A percentile compares a stretch with the other conserved stretches of the same genome.
Evolutionary conservation across 495 filamentous ascomycete genomes (phyloP).

Genomic region (Sordaria brevicollis): DNA sequence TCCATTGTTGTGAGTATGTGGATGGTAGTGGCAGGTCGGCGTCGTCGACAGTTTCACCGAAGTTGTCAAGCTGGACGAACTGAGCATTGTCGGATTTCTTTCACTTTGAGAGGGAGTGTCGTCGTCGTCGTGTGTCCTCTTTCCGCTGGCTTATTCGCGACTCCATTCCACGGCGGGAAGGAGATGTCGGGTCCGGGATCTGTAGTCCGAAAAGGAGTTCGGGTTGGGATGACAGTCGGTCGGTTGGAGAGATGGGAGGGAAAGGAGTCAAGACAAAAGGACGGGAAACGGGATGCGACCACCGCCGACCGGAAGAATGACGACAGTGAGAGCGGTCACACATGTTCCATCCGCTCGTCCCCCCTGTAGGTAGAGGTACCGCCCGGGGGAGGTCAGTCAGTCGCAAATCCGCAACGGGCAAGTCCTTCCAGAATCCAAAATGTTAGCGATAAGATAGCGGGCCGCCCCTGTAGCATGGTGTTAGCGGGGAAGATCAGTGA

Average conservation of each 20-base stretch:
- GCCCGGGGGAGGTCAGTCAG: not conserved
- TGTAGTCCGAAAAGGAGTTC: not conserved
- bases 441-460: not conserved
- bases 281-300: not conserved
- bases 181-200: not conserved
- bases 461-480: not conserved
- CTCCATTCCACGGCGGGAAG: not conserved
- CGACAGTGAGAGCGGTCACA: not conserved
- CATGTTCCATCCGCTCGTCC: not conserved
- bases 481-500: not conserved
- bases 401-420: not conserved
- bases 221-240: not conserved
- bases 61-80: not conserved
- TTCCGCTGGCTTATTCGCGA: not conserved
- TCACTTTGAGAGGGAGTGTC: not conserved
- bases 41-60: not conserved
- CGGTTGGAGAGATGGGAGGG: not conserved
- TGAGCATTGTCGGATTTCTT: not conserved
- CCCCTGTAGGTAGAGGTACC: no score
- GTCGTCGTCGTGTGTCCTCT: not conserved
- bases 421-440: not conserved
- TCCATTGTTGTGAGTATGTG: slow-evolving; percentile 15
- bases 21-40: not conserved
- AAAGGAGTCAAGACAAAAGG: not conserved
- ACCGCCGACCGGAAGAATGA: not conserved